Base-by-base conservation (phyloP, 2,329 filamentous ascomycete species). In the Epichloe coenophiala region DNA sequence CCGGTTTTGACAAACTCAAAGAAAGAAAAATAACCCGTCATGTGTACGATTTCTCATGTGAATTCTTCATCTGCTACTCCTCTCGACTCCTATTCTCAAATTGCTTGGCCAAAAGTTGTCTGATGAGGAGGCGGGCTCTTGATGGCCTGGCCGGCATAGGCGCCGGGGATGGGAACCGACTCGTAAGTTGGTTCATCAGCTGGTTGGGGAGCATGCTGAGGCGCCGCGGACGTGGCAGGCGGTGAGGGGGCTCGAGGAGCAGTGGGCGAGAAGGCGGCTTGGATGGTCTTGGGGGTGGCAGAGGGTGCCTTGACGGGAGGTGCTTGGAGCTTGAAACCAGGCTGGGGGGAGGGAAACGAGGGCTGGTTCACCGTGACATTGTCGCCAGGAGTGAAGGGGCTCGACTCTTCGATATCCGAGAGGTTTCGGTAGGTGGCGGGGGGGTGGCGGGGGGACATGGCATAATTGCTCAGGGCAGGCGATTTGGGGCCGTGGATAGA, bases 151-250 rank as follows among this genome's bases (percentile, higher is more conserved):
- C 74, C 76, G 6, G 76, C 72, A 63, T 96, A 96, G 0, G 89
- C 86, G 5, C 86, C 86, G 0, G 91, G 91, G 53, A 96, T 95
- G 1, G 90, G 88, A 35, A 96, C 91, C 21, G 84, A 72, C 12
- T 83, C 90, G 66, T 95, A 96, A 46, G 82, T 80, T 59, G 85
- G 80, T 74, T 96, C 91, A 45, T 89, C 86, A 0, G 86, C 82
- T 9, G 86, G 85, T 27, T 81, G 77, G 11, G 76, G 77, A 17
- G 82, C 81, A 57, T 88, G 86, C 37, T 66, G 64, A 51, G 60
- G 57, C 47, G 58, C 38, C 19, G 47, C 4, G 45, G 50, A 33
- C 37, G 54, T 63, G 60, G 11, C 31, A 33, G 54, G 49, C 9
- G 39, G 52, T 23, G 51, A 47, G 8, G 51, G 45, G 5, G 51